Percentiles rank a stretch among this genome's conserved stretches.
These are phyloP conservation scores for Pestalotiopsis sp. DNA, from an alignment of 2,329 filamentous ascomycete genomes.

Conservation along the genomic window DNA sequence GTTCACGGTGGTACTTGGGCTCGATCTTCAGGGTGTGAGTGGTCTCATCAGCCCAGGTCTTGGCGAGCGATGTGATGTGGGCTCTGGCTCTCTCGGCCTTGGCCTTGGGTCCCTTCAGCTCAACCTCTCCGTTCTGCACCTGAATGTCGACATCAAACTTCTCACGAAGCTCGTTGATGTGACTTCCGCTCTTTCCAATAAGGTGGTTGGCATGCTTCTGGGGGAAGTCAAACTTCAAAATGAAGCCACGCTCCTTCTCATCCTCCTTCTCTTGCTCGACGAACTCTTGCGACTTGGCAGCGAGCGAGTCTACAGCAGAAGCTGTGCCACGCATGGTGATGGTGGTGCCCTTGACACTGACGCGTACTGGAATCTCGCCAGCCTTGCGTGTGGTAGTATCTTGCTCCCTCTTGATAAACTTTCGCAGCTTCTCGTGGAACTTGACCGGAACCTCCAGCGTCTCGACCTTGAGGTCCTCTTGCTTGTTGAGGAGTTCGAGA, in stretches of 20 bases:
- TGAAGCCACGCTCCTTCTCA: conserved; percentile 91
- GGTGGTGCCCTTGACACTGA: conserved; percentile 59
- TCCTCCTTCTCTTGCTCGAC: conserved; percentile 88
- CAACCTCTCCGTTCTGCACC: conserved; percentile 90
- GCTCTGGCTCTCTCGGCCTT: conserved; percentile 87
- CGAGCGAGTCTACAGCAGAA: conserved; percentile 71
- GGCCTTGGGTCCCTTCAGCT: conserved; percentile 92
- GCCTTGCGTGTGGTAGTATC: conserved; percentile 49
- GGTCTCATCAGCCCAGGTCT: conserved; percentile 87
- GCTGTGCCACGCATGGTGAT: conserved; percentile 78
- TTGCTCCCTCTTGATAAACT: conserved; percentile 68
- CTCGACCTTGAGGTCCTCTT: conserved; percentile 54
- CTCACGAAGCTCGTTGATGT: conserved; percentile 67
- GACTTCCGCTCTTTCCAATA: conserved; percentile 69
- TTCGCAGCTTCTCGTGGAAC: conserved; percentile 65
- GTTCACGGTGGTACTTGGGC: conserved; percentile 88
- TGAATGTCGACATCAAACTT: conserved; percentile 77
- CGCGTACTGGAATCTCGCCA: conserved; percentile 62
- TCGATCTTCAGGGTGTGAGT: conserved; percentile 88
- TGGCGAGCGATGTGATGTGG: conserved; percentile 78
- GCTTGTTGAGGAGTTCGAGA: conserved; percentile 58
- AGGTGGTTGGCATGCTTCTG: conserved; percentile 91
- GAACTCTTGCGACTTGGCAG: conserved; percentile 75
- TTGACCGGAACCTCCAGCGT: conserved; percentile 62
- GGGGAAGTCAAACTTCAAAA: conserved; percentile 85